These are phyloP conservation scores for Diplocarpon rosae DNA, from an alignment of 2,329 filamentous ascomycete species.

Conservation along the genomic window DNA sequence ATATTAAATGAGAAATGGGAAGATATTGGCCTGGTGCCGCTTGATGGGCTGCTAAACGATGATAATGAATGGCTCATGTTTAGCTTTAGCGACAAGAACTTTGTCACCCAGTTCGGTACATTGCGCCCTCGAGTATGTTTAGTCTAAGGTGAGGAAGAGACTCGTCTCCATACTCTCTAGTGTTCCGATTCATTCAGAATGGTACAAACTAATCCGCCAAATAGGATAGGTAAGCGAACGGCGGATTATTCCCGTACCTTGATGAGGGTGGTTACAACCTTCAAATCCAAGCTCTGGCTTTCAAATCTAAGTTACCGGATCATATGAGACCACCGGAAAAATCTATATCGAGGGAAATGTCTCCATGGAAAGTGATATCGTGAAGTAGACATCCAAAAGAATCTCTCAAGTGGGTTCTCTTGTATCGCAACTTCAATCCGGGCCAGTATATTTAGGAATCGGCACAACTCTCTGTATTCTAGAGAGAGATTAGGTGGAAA, in stretches of 20 bases:
- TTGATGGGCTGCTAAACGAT: slow-evolving; percentile 34
- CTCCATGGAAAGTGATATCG: neutral
- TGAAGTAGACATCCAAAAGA: no score
- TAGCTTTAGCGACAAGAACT: slow-evolving; percentile 61
- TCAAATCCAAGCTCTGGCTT: slow-evolving; percentile 49
- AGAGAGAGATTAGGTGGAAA: no score
- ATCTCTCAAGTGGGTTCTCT: no score
- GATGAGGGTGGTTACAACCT: slow-evolving; percentile 45
- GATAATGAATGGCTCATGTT: slow-evolving; percentile 58
- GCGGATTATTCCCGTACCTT: slow-evolving; percentile 39
- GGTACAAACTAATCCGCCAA: no score
- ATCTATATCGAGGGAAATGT: neutral
- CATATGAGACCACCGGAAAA: slow-evolving; percentile 11
- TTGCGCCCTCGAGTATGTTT: no score
- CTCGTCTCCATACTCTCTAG: no score
- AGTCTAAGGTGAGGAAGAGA: no score
- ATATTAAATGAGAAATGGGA: slow-evolving; percentile 74
- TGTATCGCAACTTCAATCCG: no score
- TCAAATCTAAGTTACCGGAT: slow-evolving; percentile 28
- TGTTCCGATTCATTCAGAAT: no score
- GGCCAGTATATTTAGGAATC: no score
- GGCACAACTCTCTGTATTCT: no score
- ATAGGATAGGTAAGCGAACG: slow-evolving; percentile 43
- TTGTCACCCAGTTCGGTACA: slow-evolving; percentile 47
- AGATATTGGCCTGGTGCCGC: slow-evolving; percentile 50